Evolutionary conservation across 108 stramenopile genomes (phyloP).

Genomic region (Bacterosira constricta): DNA sequence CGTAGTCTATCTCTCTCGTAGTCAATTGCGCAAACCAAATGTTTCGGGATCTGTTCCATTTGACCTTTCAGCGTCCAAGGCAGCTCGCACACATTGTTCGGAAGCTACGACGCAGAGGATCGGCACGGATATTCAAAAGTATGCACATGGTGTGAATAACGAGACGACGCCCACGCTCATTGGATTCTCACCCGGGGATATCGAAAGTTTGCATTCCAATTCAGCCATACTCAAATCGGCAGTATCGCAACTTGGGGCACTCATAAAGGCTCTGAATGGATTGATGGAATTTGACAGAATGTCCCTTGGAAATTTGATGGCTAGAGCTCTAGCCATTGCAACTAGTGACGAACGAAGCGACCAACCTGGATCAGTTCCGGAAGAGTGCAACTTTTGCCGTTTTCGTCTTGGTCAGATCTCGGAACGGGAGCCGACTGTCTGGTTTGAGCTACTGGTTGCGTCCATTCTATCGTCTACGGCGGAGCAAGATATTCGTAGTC

Average conservation of each 20-base stretch:
- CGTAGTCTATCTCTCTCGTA: conserved; percentile 66
- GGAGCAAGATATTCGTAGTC: conserved; percentile 84
- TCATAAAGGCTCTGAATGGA: conserved; percentile 79
- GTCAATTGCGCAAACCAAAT: conserved; percentile 62
- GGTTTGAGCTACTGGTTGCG: conserved; percentile 91
- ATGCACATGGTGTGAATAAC: conserved; percentile 76
- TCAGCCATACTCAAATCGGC: conserved; percentile 69
- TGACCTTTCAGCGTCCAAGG: conserved; percentile 70
- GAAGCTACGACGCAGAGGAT: conserved; percentile 88
- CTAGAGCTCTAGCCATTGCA: conserved; percentile 82
- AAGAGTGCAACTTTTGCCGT: conserved; percentile 80
- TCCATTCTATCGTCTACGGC: conserved; percentile 84
- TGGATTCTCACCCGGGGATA: conserved; percentile 81
- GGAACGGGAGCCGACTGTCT: conserved; percentile 85
- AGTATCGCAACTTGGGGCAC: conserved; percentile 68
- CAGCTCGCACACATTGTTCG: conserved; percentile 84
- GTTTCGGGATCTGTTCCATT: conserved; percentile 82
- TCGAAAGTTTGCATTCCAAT: conserved; percentile 75
- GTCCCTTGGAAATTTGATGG: conserved; percentile 91
- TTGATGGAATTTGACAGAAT: conserved; percentile 91
- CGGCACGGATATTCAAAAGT: conserved; percentile 76
- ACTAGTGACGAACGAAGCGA: conserved; percentile 92
- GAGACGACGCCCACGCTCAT: conserved; percentile 81
- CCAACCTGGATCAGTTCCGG: conserved; percentile 57
- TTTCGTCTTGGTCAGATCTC: conserved; percentile 90